Evolutionary conservation across 1,284 basidiomycete species (phyloP).

Genomic region (Cutaneotrichosporon spelunceum): DNA sequence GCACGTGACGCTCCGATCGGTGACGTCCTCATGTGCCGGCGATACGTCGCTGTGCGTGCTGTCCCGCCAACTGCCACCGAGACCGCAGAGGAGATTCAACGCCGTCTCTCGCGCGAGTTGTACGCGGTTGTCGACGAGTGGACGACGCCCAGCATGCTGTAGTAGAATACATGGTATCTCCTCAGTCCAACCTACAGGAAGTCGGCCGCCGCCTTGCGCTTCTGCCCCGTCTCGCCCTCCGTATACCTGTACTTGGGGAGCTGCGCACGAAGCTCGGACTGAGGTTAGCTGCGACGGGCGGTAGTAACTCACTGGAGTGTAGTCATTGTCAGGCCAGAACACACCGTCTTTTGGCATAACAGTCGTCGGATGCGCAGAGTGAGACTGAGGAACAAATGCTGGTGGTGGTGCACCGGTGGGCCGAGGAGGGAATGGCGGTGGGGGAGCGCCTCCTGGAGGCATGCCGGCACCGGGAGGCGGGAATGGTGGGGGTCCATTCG

Average conservation of each 20-base stretch:
- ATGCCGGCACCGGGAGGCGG: constrained; percentile 25
- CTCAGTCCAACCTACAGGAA: constrained; percentile 36
- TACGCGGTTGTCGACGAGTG: constrained; percentile 75
- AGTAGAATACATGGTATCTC: not conserved
- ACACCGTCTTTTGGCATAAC: constrained; percentile 48
- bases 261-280: constrained; percentile 67
- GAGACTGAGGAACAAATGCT: constrained; percentile 26
- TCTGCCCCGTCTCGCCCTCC: constrained; percentile 41
- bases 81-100: constrained; percentile 69
- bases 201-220: constrained; percentile 53
- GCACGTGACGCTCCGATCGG: constrained; percentile 58
- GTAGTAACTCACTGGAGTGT: constrained; percentile 29
- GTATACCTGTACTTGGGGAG: constrained; percentile 68
- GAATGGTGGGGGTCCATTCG: constrained; percentile 35
- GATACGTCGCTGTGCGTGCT: constrained; percentile 68
- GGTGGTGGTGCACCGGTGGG: constrained; percentile 26
- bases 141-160: constrained; percentile 29
- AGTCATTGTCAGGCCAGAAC: constrained; percentile 50
- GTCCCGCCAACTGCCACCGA: constrained; percentile 52
- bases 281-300: constrained; percentile 14
- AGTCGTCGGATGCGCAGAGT: constrained; percentile 10
- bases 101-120: constrained; percentile 74
- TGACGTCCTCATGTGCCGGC: constrained; percentile 71
- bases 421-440: constrained; percentile 31
- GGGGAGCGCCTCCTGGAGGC: constrained; percentile 29